Evolutionary conservation across 768 basidiomycete species (phyloP).

Genomic region (Termitomyces sp.): DNA sequence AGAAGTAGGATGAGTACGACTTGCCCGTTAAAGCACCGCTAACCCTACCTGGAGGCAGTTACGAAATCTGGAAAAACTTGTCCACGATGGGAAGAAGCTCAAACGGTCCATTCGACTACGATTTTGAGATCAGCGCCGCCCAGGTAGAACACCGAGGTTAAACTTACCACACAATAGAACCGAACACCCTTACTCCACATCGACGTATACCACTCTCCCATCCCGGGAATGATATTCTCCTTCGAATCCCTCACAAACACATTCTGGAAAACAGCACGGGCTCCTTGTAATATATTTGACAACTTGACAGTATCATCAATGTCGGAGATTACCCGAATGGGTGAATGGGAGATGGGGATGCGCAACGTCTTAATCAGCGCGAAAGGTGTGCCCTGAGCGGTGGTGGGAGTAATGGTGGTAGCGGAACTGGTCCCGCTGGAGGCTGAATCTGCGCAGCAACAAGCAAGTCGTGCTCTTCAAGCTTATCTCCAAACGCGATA

Average conservation of each 20-base stretch:
- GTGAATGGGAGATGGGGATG: conserved; percentile 55
- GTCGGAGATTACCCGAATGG: conserved; percentile 83
- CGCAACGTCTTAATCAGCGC: conserved; percentile 25
- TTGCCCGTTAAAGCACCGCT: neutral
- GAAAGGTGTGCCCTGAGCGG: neutral
- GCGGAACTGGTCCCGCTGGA: conserved; percentile 1
- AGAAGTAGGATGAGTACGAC: conserved; percentile 1
- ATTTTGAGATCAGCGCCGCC: neutral
- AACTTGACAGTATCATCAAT: conserved; percentile 92
- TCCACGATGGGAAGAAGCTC: conserved; percentile 77
- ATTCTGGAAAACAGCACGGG: conserved; percentile 81
- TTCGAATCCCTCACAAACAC: conserved; percentile 85
- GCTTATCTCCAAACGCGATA: conserved; percentile 52
- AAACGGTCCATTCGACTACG: conserved; percentile 79
- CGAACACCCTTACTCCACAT: conserved; percentile 71
- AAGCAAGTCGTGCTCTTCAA: conserved; percentile 51
- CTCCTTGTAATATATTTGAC: conserved; percentile 75
- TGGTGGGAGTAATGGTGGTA: neutral
- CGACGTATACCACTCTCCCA: conserved; percentile 72
- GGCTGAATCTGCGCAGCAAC: conserved; percentile 52
- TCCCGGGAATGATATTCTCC: conserved; percentile 78
- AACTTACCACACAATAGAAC: conserved; percentile 89
- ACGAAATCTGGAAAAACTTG: conserved; percentile 69
- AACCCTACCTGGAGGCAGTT: conserved; percentile 56
- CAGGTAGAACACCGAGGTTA: neutral